phyloP scores from a whole-genome alignment of 352 stramenopile species.

The Pythium inflatum region DNA sequence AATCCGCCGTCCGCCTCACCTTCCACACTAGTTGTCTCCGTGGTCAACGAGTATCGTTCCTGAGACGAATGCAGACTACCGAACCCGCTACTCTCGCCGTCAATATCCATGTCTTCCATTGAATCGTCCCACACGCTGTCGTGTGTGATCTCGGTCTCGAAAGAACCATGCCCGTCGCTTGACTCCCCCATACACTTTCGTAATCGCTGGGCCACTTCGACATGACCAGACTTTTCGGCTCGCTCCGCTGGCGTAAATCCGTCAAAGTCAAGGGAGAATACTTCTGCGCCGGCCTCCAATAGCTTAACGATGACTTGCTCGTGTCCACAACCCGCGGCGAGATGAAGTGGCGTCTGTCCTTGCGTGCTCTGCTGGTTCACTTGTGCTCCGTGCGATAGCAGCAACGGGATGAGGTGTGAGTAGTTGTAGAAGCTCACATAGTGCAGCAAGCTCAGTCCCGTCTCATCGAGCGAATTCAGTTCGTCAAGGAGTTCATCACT shows the following conservation, averaged over 20 bases:
- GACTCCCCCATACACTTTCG: slow-evolving; percentile 44
- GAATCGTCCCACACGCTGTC: slow-evolving; percentile 10
- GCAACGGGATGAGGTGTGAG: slow-evolving; percentile 69
- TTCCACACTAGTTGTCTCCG: slow-evolving; percentile 23
- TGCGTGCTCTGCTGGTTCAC: slow-evolving; percentile 87
- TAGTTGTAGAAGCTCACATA: slow-evolving; percentile 92
- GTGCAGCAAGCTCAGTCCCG: slow-evolving; percentile 85
- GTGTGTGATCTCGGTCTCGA: slow-evolving; percentile 20
- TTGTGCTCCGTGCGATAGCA: slow-evolving; percentile 81
- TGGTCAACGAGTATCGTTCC: slow-evolving; percentile 8
- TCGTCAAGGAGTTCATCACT: slow-evolving; percentile 84
- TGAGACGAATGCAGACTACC: slow-evolving; percentile 17
- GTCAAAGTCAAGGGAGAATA: slow-evolving; percentile 70
- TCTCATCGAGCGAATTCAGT: slow-evolving; percentile 88
- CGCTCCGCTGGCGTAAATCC: slow-evolving; percentile 73
- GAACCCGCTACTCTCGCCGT: slow-evolving; percentile 29
- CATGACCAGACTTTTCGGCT: slow-evolving; percentile 75
- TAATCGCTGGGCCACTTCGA: slow-evolving; percentile 50
- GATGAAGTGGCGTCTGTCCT: slow-evolving; percentile 81
- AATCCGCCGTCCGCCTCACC: slow-evolving; percentile 9
- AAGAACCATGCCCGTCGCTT: neutral
- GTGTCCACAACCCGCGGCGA: slow-evolving; percentile 80
- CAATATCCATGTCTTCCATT: slow-evolving; percentile 18
- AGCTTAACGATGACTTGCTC: slow-evolving; percentile 68
- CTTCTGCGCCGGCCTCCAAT: slow-evolving; percentile 60